phyloP scores from a whole-genome alignment of 73 alveolate species.

The Diophrys appendiculata region DNA sequence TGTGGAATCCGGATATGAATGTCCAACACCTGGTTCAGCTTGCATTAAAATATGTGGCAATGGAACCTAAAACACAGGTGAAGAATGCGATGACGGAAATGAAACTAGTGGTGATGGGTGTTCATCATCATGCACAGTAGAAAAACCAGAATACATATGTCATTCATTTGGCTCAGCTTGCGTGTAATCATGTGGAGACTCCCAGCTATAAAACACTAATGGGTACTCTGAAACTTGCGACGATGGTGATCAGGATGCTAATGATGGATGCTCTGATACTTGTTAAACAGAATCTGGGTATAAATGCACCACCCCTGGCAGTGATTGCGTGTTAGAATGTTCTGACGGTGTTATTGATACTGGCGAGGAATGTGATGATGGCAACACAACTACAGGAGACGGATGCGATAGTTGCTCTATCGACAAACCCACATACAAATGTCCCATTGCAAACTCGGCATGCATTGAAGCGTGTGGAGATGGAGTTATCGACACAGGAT shows the following conservation, averaged over 20 bases:
- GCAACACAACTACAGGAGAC: too few relatives aligned
- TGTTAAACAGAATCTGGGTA: slow-evolving; percentile 25
- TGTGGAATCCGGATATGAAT: slow-evolving; percentile 8
- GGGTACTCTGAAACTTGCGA: not conserved
- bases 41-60: slow-evolving; percentile 35
- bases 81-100: slow-evolving; percentile 48
- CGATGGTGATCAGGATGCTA: not conserved
- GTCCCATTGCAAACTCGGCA: too few relatives aligned
- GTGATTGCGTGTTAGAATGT: not conserved
- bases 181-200: too few relatives aligned
- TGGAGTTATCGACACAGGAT: not conserved
- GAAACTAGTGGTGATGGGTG: too few relatives aligned
- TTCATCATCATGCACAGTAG: too few relatives aligned
- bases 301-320: slow-evolving; percentile 8
- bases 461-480: slow-evolving; percentile 37
- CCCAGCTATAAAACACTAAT: too few relatives aligned
- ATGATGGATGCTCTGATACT: slow-evolving; percentile 5
- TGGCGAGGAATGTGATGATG: slow-evolving; percentile 9
- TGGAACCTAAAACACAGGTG: slow-evolving; percentile 15
- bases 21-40: not conserved
- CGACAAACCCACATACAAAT: too few relatives aligned
- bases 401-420: too few relatives aligned
- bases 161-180: too few relatives aligned
- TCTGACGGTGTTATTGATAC: not conserved
- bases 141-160: too few relatives aligned